A percentile compares a stretch with the other conserved stretches of the same genome.
Evolutionary conservation across 202 grass and related monocot genomes (phyloP).

Genomic region (Panicum virgatum): DNA sequence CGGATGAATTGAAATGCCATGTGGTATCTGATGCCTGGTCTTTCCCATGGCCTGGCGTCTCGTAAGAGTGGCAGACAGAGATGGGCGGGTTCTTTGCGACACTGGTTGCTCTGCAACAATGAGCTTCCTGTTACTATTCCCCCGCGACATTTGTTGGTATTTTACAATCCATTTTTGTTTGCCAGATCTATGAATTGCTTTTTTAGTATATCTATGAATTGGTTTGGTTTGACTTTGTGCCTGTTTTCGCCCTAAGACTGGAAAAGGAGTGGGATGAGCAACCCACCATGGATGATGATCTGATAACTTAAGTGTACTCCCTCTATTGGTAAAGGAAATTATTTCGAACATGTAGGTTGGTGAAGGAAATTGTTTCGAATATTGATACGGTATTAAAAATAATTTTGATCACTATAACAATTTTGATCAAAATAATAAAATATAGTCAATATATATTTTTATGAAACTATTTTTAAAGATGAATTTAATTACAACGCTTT

Average conservation of each 20-base stretch:
- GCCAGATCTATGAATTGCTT: background rate
- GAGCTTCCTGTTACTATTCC: slow-evolving; percentile 56
- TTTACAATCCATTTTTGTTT: background rate
- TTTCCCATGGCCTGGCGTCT: slow-evolving; percentile 40
- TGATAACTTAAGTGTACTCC: too few species aligned
- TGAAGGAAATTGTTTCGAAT: too few species aligned
- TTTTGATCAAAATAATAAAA: too few species aligned
- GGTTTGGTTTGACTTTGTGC: background rate
- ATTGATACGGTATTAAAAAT: too few species aligned
- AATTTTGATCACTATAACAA: too few species aligned
- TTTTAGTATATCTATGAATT: background rate
- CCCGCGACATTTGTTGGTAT: slow-evolving; percentile 18
- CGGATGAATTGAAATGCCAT: slow-evolving; percentile 28
- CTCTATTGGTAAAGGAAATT: too few species aligned
- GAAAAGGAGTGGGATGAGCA: too few species aligned
- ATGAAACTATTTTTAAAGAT: too few species aligned
- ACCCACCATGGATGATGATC: too few species aligned
- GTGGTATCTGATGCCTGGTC: slow-evolving; percentile 57
- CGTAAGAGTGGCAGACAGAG: slow-evolving; percentile 45
- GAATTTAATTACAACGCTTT: too few species aligned
- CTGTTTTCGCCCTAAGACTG: background rate
- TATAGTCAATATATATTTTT: too few species aligned
- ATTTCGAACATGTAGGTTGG: too few species aligned
- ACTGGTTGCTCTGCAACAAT: slow-evolving; percentile 37
- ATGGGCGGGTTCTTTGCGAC: slow-evolving; percentile 51